phyloP scores from a whole-genome alignment of 176 grass and related monocot genomes.

The Oryza nivara region DNA sequence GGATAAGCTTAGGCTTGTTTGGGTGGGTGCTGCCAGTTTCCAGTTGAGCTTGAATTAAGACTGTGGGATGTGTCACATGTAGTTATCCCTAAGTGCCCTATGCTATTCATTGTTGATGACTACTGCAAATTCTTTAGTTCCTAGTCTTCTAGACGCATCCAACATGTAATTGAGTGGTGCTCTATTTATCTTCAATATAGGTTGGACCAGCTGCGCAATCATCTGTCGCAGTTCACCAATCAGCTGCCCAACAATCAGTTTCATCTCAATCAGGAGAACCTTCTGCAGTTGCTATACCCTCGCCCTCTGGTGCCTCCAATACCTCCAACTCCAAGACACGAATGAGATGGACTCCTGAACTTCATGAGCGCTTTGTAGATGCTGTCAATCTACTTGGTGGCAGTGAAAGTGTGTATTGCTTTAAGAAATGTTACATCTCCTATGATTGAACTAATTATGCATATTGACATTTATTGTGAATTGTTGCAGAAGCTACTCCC shows the following conservation, averaged over 20 bases:
- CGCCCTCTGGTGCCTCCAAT: constrained; percentile 51
- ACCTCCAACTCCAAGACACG: constrained; percentile 72
- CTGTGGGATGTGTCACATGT: constrained; percentile 31
- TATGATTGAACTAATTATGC: neutral
- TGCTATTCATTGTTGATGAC: constrained; percentile 9
- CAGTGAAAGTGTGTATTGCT: constrained; percentile 82
- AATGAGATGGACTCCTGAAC: constrained; percentile 97
- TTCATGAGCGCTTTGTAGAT: constrained; percentile 93
- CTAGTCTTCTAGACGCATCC: constrained; percentile 1
- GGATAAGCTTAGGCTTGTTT: neutral
- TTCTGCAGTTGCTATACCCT: constrained; percentile 48
- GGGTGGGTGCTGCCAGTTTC: neutral
- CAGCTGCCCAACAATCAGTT: constrained; percentile 55
- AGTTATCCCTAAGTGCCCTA: neutral
- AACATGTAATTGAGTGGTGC: constrained; percentile 1
- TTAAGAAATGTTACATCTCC: neutral
- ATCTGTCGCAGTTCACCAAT: constrained; percentile 43
- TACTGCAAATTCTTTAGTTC: neutral
- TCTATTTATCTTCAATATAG: constrained; percentile 51
- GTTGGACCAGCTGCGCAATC: constrained; percentile 46
- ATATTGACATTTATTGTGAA: constrained; percentile 39
- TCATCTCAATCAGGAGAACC: constrained; percentile 60
- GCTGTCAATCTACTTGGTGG: constrained; percentile 95
- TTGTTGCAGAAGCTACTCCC: constrained; percentile 85
- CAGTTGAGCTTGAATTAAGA: constrained; percentile 13